Conservation (phyloP, 192 early-diverging fungal genomes). For the Coemansia guatemalensis region DNA sequence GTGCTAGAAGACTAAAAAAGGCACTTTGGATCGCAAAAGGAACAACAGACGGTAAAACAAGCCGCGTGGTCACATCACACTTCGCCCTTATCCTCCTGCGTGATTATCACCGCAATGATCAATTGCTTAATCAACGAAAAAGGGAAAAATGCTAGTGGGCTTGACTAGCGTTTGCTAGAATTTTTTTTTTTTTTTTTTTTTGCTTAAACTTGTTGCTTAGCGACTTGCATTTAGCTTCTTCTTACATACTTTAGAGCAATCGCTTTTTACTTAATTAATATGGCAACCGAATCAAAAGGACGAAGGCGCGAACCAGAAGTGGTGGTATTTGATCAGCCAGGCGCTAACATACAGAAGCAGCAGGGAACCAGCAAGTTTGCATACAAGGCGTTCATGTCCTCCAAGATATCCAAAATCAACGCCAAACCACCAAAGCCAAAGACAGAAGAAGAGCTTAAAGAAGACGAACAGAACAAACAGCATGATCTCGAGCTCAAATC, state of each 20-base stretch:
- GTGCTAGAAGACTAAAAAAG: not conserved
- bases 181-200: constrained; percentile 2
- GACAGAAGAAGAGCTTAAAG: constrained; percentile 76
- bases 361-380: constrained; percentile 24
- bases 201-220: no score
- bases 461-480: constrained; percentile 36
- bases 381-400: constrained; percentile 47
- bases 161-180: no score
- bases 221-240: no score
- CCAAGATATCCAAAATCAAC: constrained; percentile 70
- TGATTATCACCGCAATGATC: no score
- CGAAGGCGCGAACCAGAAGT: constrained; percentile 30
- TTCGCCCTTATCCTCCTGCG: not conserved
- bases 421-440: constrained; percentile 75
- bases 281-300: constrained; percentile 2
- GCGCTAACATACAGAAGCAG: not conserved
- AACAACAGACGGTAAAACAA: no score
- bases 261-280: not conserved
- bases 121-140: no score
- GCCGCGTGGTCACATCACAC: no score
- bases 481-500: constrained; percentile 37
- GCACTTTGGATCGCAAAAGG: no score
- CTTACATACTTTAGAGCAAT: not conserved
- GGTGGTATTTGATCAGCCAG: constrained; percentile 30
- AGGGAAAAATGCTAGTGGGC: no score